These are phyloP conservation scores for Cyphellophora attinorum DNA, from an alignment of 2,329 filamentous ascomycete genomes.

Conservation along the genomic window DNA sequence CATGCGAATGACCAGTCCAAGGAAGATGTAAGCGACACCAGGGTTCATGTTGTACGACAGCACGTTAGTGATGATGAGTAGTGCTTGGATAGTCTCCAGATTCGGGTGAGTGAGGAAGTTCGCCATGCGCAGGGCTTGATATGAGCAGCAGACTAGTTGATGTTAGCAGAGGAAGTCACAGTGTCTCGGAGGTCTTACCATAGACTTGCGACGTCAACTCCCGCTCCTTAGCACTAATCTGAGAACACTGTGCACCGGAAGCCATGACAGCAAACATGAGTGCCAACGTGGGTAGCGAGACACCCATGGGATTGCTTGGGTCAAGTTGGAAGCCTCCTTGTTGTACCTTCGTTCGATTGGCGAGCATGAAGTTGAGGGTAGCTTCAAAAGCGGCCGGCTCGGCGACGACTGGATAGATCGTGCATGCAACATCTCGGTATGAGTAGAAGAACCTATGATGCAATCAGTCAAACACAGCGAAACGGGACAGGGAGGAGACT, in stretches of 20 bases:
- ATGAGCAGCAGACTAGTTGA: constrained; percentile 50
- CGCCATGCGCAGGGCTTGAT: constrained; percentile 54
- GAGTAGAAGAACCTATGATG: constrained; percentile 42
- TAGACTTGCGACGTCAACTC: constrained; percentile 57
- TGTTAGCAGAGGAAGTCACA: constrained; percentile 18
- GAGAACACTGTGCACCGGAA: constrained; percentile 52
- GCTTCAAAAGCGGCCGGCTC: constrained; percentile 46
- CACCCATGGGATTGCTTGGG: constrained; percentile 47
- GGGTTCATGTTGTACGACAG: constrained; percentile 57
- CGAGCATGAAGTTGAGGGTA: constrained; percentile 44
- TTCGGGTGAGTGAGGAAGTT: constrained; percentile 55
- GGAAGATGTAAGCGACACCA: constrained; percentile 52
- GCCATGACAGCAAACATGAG: constrained; percentile 54
- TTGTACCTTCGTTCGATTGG: constrained; percentile 38
- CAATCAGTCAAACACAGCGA: constrained; percentile 7
- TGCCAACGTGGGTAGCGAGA: constrained; percentile 46
- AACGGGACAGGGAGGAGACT: constrained; percentile 14
- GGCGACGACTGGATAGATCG: constrained; percentile 52
- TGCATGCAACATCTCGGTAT: constrained; percentile 49
- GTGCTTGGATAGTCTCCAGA: constrained; percentile 51
- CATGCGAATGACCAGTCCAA: constrained; percentile 51
- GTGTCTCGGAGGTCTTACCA: constrained; percentile 27
- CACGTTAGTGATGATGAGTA: constrained; percentile 53
- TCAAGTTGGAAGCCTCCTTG: constrained; percentile 15
- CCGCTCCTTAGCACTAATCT: constrained; percentile 47